phyloP scores from a whole-genome alignment of 305 asterid species.

The Striga hermonthica region DNA sequence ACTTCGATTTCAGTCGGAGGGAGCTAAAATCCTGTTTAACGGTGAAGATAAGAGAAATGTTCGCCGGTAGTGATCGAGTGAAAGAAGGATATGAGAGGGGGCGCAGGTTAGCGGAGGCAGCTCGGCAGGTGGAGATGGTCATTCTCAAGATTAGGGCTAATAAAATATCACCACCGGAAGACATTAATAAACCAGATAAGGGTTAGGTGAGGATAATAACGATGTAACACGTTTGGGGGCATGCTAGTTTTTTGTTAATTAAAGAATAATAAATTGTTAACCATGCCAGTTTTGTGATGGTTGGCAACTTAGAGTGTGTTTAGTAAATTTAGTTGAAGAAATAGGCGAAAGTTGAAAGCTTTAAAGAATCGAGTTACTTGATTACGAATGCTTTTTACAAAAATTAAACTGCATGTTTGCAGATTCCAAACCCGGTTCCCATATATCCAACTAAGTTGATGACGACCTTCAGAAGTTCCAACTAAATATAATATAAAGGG shows the following conservation, averaged over 20 bases:
- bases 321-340: too few species aligned
- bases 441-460: background rate
- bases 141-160: too few species aligned
- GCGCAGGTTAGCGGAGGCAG: constrained; percentile 35
- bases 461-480: constrained; percentile 1
- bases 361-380: too few species aligned
- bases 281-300: too few species aligned
- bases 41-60: constrained; percentile 31
- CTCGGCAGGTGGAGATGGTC: constrained; percentile 28
- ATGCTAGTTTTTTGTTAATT: too few species aligned
- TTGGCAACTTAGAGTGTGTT: too few species aligned
- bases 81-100: constrained; percentile 31
- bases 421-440: constrained; percentile 4
- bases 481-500: background rate
- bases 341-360: too few species aligned
- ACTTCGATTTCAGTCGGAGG: constrained; percentile 25
- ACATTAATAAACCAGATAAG: too few species aligned
- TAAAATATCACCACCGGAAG: constrained; percentile 12
- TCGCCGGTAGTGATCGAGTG: constrained; percentile 35
- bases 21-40: constrained; percentile 29
- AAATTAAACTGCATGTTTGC: background rate
- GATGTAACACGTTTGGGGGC: too few species aligned
- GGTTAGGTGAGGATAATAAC: too few species aligned
- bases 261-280: too few species aligned
- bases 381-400: background rate